Evolutionary conservation across 192 early-diverging fungal genomes (phyloP).

Genomic region (Allomyces macrogynus): DNA sequence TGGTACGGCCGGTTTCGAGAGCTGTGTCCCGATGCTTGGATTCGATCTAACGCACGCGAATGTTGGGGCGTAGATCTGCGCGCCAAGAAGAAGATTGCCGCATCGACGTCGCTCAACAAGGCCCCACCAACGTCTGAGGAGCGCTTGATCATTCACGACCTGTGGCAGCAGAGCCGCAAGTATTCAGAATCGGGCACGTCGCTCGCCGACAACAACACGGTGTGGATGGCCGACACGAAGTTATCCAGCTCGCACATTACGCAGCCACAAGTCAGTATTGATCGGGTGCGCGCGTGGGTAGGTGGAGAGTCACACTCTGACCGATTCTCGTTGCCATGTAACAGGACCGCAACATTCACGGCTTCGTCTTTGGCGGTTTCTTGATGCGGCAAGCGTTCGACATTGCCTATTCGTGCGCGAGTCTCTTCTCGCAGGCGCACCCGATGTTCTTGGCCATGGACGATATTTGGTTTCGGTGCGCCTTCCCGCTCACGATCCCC

Average conservation of each 20-base stretch:
- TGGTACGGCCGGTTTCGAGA: constrained; percentile 10
- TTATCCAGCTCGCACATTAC: constrained; percentile 49
- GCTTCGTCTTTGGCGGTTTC: constrained; percentile 53
- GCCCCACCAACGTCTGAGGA: constrained; percentile 60
- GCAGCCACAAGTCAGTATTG: constrained; percentile 27
- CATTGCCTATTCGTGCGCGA: constrained; percentile 56
- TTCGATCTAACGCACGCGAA: constrained; percentile 16
- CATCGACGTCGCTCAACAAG: constrained; percentile 30
- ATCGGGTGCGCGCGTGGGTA: not conserved
- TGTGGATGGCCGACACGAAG: constrained; percentile 57
- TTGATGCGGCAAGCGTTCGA: constrained; percentile 74
- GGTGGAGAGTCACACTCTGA: too few species aligned
- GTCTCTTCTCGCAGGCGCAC: constrained; percentile 37
- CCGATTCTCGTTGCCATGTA: not conserved
- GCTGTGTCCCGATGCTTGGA: constrained; percentile 30
- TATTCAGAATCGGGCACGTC: constrained; percentile 14
- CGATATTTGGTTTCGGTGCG: constrained; percentile 38
- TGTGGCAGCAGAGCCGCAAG: constrained; percentile 49
- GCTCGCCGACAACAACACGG: constrained; percentile 14
- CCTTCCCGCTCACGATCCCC: too few species aligned
- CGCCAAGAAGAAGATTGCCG: constrained; percentile 23
- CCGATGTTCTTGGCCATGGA: constrained; percentile 43
- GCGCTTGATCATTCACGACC: constrained; percentile 51
- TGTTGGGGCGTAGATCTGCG: constrained; percentile 23
- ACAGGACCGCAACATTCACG: constrained; percentile 55